Conservation (phyloP, 2,329 filamentous ascomycete genomes). For the Pseudopyrenochaeta lycopersici region DNA sequence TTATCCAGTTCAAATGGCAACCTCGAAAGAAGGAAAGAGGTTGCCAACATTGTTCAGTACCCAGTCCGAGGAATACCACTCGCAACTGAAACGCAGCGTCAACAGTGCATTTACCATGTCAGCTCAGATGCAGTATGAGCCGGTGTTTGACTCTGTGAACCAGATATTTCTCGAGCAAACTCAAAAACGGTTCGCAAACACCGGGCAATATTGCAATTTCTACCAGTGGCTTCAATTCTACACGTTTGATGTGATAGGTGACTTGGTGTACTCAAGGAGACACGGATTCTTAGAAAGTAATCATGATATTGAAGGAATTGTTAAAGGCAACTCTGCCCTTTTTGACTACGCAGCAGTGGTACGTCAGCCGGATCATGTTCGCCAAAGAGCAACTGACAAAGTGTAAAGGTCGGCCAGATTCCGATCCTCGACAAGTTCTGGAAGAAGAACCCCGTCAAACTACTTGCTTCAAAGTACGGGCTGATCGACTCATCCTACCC, state of each 20-base stretch:
- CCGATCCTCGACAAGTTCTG: constrained; percentile 5
- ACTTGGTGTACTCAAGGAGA: constrained; percentile 1
- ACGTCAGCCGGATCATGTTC: not conserved
- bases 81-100: constrained; percentile 33
- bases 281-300: constrained; percentile 7
- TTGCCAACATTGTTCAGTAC: constrained; percentile 42
- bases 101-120: constrained; percentile 52
- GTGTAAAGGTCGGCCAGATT: constrained; percentile 6
- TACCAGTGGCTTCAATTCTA: constrained; percentile 9
- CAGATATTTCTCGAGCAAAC: constrained; percentile 4
- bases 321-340: not conserved
- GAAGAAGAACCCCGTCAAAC: constrained; percentile 11
- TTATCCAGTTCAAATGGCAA: constrained; percentile 30
- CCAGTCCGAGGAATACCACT: constrained; percentile 51
- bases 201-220: not conserved
- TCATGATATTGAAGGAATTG: constrained; percentile 4
- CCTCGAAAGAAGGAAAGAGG: constrained; percentile 24
- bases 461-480: not conserved
- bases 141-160: constrained; percentile 19
- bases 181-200: not conserved
- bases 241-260: constrained; percentile 10
- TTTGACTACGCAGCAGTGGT: constrained; percentile 4
- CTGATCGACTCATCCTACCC: constrained; percentile 1
- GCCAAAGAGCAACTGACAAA: not conserved
- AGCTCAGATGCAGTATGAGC: constrained; percentile 34